Evolutionary conservation across 2,329 filamentous ascomycete genomes (phyloP).

Genomic region (Aspergillus fumigatiaffinis): DNA sequence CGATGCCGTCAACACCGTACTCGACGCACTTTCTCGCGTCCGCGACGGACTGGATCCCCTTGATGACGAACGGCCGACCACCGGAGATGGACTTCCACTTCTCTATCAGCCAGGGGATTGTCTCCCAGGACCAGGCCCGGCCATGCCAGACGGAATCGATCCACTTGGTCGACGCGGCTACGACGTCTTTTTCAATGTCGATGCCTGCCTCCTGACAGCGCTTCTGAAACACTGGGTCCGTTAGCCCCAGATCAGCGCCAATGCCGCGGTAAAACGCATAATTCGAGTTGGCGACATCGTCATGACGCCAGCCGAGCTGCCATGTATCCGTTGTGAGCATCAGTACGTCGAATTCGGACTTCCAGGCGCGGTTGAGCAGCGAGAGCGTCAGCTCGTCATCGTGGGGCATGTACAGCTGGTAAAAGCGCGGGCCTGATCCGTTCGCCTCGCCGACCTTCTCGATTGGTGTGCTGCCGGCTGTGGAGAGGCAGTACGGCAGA

Average conservation of each 20-base stretch:
- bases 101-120: conserved; percentile 61
- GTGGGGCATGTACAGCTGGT: conserved; percentile 62
- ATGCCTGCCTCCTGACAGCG: conserved; percentile 50
- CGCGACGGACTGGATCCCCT: conserved; percentile 64
- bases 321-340: conserved; percentile 62
- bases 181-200: conserved; percentile 49
- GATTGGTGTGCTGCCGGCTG: conserved; percentile 54
- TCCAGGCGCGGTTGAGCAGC: conserved; percentile 53
- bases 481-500: conserved; percentile 57
- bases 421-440: conserved; percentile 52
- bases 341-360: conserved; percentile 54
- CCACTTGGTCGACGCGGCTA: conserved; percentile 57
- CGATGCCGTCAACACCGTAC: conserved; percentile 61
- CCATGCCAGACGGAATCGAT: conserved; percentile 65
- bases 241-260: conserved; percentile 54
- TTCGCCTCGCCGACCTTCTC: conserved; percentile 58
- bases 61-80: conserved; percentile 59
- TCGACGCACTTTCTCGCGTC: conserved; percentile 61
- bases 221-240: conserved; percentile 57
- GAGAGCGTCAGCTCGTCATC: conserved; percentile 58
- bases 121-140: conserved; percentile 61
- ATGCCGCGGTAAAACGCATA: conserved; percentile 62
- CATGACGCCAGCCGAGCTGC: conserved; percentile 60
- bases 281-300: conserved; percentile 54
- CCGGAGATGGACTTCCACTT: conserved; percentile 53